phyloP scores from a whole-genome alignment of 495 filamentous ascomycete species.

The Friedmanniomyces endolithicus region DNA sequence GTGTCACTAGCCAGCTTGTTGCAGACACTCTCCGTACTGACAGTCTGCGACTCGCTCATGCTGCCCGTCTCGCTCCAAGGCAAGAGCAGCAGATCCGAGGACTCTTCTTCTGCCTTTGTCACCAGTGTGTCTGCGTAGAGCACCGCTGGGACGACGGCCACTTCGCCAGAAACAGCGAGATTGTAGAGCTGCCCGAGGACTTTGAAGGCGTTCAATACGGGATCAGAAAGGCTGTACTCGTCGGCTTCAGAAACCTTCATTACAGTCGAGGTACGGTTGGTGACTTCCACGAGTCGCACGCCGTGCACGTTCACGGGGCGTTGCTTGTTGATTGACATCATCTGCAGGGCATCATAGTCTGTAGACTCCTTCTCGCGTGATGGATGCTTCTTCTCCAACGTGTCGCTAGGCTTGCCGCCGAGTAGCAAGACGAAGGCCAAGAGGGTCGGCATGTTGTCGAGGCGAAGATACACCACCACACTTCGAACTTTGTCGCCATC shows the following conservation, averaged over 20 bases:
- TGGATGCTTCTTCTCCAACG: conserved; percentile 19
- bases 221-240: conserved; percentile 64
- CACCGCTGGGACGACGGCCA: conserved; percentile 61
- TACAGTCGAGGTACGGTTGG: conserved; percentile 84
- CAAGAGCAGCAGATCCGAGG: conserved; percentile 70
- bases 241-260: conserved; percentile 86
- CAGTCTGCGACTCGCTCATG: conserved; percentile 43
- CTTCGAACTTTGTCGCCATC: conserved; percentile 32
- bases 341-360: neutral
- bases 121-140: conserved; percentile 69
- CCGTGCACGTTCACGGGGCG: conserved; percentile 69
- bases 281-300: conserved; percentile 73
- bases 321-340: conserved; percentile 21
- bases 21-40: conserved; percentile 32
- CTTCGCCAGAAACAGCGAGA: conserved; percentile 67
- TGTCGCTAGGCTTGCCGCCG: conserved; percentile 32
- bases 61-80: conserved; percentile 84
- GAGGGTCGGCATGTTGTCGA: conserved; percentile 78
- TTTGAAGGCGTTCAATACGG: conserved; percentile 82
- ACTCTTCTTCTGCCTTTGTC: conserved; percentile 50
- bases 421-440: conserved; percentile 76
- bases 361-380: conserved; percentile 8
- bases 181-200: conserved; percentile 79
- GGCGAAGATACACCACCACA: conserved; percentile 61
- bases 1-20: conserved; percentile 22